Evolutionary conservation across 768 basidiomycete genomes (phyloP).

Genomic region (Suillus decipiens): DNA sequence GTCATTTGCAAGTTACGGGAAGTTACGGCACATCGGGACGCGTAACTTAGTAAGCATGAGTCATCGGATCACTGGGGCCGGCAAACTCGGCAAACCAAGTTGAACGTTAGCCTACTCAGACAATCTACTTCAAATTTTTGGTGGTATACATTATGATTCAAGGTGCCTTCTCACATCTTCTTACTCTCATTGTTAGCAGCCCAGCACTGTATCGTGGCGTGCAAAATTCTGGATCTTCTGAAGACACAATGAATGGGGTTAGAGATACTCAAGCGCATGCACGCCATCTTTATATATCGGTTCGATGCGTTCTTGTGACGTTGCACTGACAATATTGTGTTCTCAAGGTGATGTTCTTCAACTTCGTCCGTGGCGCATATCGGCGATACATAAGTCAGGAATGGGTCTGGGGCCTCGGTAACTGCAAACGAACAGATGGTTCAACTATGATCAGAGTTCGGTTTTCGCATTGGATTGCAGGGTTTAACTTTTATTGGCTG

Average conservation of each 20-base stretch:
- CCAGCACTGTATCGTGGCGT: too few species aligned
- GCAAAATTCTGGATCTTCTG: not conserved
- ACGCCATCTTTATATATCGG: not conserved
- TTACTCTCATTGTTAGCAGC: not conserved
- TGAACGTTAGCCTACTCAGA: too few species aligned
- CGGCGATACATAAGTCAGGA: not conserved
- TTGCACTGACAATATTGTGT: not conserved
- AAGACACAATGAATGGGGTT: not conserved
- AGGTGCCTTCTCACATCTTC: not conserved
- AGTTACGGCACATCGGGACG: too few species aligned
- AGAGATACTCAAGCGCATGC: not conserved
- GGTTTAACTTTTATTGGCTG: not conserved
- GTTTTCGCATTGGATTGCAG: not conserved
- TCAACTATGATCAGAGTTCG: not conserved
- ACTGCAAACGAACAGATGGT: not conserved
- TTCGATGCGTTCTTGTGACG: not conserved
- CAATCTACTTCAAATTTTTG: too few species aligned
- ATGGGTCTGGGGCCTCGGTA: not conserved
- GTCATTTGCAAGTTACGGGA: too few species aligned
- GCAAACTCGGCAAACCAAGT: too few species aligned
- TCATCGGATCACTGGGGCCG: too few species aligned
- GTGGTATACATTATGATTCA: not conserved
- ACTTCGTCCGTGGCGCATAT: not conserved
- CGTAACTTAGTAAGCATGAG: too few species aligned
- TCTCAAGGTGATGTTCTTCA: not conserved